Conservation (phyloP, 1,284 basidiomycete species). For the Naganishia liquefaciens region DNA sequence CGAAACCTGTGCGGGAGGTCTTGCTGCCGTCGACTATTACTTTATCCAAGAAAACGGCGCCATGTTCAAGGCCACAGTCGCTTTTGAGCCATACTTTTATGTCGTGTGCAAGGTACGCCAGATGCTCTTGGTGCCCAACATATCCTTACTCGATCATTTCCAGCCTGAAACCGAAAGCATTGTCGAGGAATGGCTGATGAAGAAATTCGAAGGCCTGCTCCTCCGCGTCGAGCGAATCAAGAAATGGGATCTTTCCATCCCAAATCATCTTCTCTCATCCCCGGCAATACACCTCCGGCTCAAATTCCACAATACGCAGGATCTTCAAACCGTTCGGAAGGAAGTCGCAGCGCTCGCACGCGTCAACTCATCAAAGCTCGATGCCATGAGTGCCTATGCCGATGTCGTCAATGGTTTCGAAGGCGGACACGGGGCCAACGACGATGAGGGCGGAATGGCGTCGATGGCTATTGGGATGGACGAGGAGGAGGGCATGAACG, state of each 20-base stretch:
- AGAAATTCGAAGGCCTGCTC: conserved; percentile 87
- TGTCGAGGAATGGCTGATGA: conserved; percentile 94
- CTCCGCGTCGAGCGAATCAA: conserved; percentile 73
- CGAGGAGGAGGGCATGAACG: conserved; percentile 49
- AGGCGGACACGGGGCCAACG: conserved; percentile 5
- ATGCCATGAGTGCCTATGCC: conserved; percentile 95
- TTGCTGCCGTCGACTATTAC: conserved; percentile 92
- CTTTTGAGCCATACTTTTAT: conserved; percentile 93
- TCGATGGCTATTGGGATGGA: conserved; percentile 66
- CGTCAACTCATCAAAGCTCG: conserved; percentile 87
- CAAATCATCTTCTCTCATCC: conserved; percentile 94
- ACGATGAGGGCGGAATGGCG: conserved; percentile 37
- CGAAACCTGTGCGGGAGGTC: conserved; percentile 73
- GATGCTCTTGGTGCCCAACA: neutral
- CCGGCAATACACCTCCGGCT: conserved; percentile 84
- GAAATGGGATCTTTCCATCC: conserved; percentile 81
- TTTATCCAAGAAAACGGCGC: conserved; percentile 96
- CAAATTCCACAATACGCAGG: conserved; percentile 87
- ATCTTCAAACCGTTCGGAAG: conserved; percentile 81
- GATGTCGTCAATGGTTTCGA: conserved; percentile 68
- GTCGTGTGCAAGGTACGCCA: conserved; percentile 82
- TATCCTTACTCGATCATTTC: neutral
- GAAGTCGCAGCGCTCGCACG: conserved; percentile 88
- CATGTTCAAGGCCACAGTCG: conserved; percentile 92
- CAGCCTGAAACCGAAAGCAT: conserved; percentile 82